A percentile compares a stretch with the other conserved stretches of the same genome.
These are phyloP conservation scores for Termitomyces eurrhizus DNA, from an alignment of 768 basidiomycete genomes.

Conservation along the genomic window DNA sequence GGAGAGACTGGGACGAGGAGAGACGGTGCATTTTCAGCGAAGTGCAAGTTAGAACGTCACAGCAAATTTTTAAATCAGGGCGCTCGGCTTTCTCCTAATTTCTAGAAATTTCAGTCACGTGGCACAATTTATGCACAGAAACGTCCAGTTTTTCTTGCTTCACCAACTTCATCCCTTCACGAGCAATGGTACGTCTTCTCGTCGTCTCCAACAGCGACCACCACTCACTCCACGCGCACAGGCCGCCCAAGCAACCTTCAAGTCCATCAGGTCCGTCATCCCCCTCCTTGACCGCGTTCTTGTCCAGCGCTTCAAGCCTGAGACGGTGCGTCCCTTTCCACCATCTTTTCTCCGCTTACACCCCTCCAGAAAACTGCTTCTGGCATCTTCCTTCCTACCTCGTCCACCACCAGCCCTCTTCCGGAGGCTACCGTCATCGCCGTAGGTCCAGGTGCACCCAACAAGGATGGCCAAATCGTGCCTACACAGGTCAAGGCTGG, in stretches of 20 bases:
- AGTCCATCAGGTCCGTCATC: conserved; percentile 84
- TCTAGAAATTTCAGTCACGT: conserved; percentile 16
- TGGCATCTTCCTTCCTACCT: conserved; percentile 94
- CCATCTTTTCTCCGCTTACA: background rate
- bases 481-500: conserved; percentile 81
- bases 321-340: conserved; percentile 62
- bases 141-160: conserved; percentile 12
- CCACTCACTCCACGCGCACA: conserved; percentile 21
- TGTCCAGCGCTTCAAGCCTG: conserved; percentile 96
- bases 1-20: conserved; percentile 63
- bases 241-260: conserved; percentile 92
- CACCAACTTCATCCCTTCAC: background rate
- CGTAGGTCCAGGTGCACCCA: conserved; percentile 89
- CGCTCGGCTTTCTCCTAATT: conserved; percentile 13
- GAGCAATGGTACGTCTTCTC: conserved; percentile 12
- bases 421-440: conserved; percentile 97
- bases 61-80: conserved; percentile 10
- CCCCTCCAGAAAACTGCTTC: conserved; percentile 86
- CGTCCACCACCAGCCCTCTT: conserved; percentile 79
- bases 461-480: conserved; percentile 76
- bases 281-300: conserved; percentile 96
- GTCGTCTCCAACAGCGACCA: background rate
- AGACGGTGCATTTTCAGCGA: conserved; percentile 64
- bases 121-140: conserved; percentile 12
- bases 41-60: conserved; percentile 1